Evolutionary conservation across 306 rosid genomes (phyloP).

Genomic region (Cyclanthera cordifolia): DNA sequence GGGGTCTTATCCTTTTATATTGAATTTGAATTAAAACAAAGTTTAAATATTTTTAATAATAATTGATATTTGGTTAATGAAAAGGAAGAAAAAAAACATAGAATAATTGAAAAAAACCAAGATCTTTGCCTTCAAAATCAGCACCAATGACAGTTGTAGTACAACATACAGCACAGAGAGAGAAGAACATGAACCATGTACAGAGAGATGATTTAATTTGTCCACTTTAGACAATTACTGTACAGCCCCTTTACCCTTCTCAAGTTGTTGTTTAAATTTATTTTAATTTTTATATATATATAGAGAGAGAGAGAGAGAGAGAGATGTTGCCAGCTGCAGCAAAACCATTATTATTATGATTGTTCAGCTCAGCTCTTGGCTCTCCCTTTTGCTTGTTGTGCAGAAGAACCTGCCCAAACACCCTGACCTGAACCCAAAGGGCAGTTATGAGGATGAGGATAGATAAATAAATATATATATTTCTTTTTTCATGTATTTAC

Average conservation of each 20-base stretch:
- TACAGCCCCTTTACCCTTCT: background rate
- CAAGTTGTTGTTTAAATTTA: background rate
- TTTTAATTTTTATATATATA: too few species aligned
- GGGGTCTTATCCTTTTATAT: too few species aligned
- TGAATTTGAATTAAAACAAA: too few species aligned
- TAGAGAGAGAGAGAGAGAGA: too few species aligned
- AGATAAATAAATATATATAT: too few species aligned
- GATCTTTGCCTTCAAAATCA: background rate
- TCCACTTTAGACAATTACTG: background rate
- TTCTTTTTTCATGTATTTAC: background rate
- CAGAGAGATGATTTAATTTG: background rate
- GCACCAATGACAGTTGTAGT: background rate
- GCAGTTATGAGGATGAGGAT: background rate
- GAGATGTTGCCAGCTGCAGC: background rate
- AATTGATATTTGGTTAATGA: too few species aligned
- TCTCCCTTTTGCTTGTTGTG: constrained; percentile 6
- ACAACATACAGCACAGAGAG: background rate
- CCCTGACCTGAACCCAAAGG: background rate
- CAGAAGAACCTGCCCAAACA: constrained; percentile 2
- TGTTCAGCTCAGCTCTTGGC: background rate
- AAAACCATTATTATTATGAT: background rate
- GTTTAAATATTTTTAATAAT: too few species aligned
- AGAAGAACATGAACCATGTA: background rate
- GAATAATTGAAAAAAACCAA: background rate
- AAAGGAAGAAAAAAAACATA: too few species aligned